Evolutionary conservation across 1,284 basidiomycete genomes (phyloP).

Genomic region (Boletus semigastroideus): DNA sequence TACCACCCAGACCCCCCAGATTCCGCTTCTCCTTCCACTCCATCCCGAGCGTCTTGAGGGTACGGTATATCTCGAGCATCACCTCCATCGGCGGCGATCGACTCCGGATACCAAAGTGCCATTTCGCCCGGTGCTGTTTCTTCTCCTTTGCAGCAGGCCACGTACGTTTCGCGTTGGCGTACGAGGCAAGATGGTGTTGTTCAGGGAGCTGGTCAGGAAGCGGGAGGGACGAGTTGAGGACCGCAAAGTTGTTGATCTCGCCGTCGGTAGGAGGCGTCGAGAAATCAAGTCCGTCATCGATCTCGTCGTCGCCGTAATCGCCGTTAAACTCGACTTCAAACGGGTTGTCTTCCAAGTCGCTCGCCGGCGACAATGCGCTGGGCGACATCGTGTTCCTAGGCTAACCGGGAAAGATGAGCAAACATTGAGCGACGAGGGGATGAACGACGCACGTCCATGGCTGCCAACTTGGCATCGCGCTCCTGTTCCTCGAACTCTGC

Average conservation of each 20-base stretch:
- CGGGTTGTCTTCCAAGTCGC: slow-evolving; percentile 68
- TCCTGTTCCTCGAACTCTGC: slow-evolving; percentile 77
- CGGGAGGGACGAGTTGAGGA: slow-evolving; percentile 81
- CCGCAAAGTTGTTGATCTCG: slow-evolving; percentile 71
- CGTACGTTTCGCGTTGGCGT: slow-evolving; percentile 58
- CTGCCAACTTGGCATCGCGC: slow-evolving; percentile 74
- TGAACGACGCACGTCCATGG: slow-evolving; percentile 64
- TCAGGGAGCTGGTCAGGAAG: slow-evolving; percentile 44
- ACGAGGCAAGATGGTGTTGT: slow-evolving; percentile 59
- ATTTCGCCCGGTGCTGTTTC: slow-evolving; percentile 75
- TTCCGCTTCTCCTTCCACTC: slow-evolving; percentile 90
- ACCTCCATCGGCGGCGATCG: slow-evolving; percentile 98
- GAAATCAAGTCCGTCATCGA: slow-evolving; percentile 65
- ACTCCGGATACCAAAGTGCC: slow-evolving; percentile 98
- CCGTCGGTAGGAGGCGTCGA: slow-evolving; percentile 43
- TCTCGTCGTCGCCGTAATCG: slow-evolving; percentile 58
- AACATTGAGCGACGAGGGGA: not conserved
- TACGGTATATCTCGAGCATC: slow-evolving; percentile 98
- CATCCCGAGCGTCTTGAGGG: slow-evolving; percentile 91
- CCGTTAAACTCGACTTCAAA: slow-evolving; percentile 71
- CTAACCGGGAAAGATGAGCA: slow-evolving; percentile 38
- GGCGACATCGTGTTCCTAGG: slow-evolving; percentile 71
- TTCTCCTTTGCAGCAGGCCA: slow-evolving; percentile 50
- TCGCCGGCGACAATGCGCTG: slow-evolving; percentile 47
- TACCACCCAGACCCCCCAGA: slow-evolving; percentile 64